A percentile compares a stretch with the other conserved stretches of the same genome.
Conservation (phyloP, 768 basidiomycete species). For the Pluteus cervinus region DNA sequence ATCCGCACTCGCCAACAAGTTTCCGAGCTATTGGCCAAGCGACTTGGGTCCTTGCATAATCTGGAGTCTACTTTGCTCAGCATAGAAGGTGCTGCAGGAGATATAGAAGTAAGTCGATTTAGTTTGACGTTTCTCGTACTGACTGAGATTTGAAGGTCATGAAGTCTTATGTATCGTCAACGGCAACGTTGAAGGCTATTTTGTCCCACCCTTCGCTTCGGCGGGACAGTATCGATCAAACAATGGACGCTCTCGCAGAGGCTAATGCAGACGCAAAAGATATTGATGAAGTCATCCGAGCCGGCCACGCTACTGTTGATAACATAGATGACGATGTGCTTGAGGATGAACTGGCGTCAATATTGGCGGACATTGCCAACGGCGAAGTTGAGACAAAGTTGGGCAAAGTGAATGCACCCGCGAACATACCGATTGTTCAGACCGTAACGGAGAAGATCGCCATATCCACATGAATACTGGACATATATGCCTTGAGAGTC, state of each 20-base stretch:
- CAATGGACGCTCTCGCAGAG: slow-evolving; percentile 83
- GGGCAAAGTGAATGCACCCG: too few species aligned
- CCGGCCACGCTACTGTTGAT: slow-evolving; percentile 59
- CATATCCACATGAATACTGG: too few species aligned
- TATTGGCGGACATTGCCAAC: slow-evolving; percentile 34
- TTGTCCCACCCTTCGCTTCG: slow-evolving; percentile 78
- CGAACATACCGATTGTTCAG: slow-evolving; percentile 5
- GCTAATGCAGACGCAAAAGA: slow-evolving; percentile 80
- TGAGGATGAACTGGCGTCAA: slow-evolving; percentile 56
- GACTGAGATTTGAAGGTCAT: slow-evolving; percentile 85
- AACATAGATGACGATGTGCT: slow-evolving; percentile 43
- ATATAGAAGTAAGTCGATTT: slow-evolving; percentile 61
- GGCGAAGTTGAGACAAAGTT: too few species aligned
- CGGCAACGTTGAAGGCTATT: slow-evolving; percentile 67
- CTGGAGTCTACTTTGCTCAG: slow-evolving; percentile 71
- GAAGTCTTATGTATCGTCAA: slow-evolving; percentile 79
- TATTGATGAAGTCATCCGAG: slow-evolving; percentile 69
- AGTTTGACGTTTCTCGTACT: slow-evolving; percentile 3
- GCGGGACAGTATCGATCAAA: slow-evolving; percentile 73
- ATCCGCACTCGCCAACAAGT: slow-evolving; percentile 79
- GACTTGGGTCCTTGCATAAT: slow-evolving; percentile 66
- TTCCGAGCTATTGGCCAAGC: slow-evolving; percentile 71
- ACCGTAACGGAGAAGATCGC: background rate
- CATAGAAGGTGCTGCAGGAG: slow-evolving; percentile 86
- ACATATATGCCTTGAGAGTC: too few species aligned